Percentiles rank a stretch among this genome's conserved stretches.
These are phyloP conservation scores for Chaetomium sp. DNA, from an alignment of 2,329 filamentous ascomycete genomes.

Conservation along the genomic window DNA sequence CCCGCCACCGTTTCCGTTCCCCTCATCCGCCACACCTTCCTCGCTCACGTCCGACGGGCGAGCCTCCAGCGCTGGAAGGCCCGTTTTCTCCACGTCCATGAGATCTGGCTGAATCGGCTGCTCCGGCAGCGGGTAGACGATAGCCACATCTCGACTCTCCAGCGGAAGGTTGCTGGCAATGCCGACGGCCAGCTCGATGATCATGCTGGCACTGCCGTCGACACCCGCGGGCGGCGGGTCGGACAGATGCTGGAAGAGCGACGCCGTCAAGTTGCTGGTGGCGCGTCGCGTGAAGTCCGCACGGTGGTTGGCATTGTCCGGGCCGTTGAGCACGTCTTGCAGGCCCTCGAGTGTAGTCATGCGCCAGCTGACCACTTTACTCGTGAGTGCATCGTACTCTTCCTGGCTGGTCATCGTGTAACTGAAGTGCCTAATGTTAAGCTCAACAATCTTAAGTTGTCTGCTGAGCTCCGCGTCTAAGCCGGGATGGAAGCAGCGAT, in stretches of 20 bases:
- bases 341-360: conserved; percentile 92
- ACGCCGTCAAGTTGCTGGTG: conserved; percentile 60
- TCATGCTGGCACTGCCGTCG: conserved; percentile 85
- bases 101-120: conserved; percentile 60
- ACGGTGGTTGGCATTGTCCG: conserved; percentile 60
- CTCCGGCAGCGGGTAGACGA: conserved; percentile 79
- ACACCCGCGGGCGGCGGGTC: conserved; percentile 74
- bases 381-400: conserved; percentile 79
- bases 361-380: conserved; percentile 87
- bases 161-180: conserved; percentile 81
- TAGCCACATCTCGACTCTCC: conserved; percentile 83
- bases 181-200: conserved; percentile 81
- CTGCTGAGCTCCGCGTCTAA: conserved; percentile 70
- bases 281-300: conserved; percentile 62
- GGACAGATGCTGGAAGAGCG: conserved; percentile 65
- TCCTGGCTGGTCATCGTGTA: conserved; percentile 70
- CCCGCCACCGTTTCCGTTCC: conserved; percentile 20
- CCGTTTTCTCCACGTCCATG: conserved; percentile 81
- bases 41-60: conserved; percentile 34
- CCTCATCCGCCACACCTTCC: conserved; percentile 36
- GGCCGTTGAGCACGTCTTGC: conserved; percentile 59
- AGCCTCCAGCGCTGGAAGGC: conserved; percentile 54
- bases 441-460: conserved; percentile 78
- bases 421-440: conserved; percentile 74
- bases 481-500: conserved; percentile 86